Evolutionary conservation across 257 asterid genomes (phyloP), one percentile per base, ranked within the genome.

Genomic region (Petunia secreta): DNA sequence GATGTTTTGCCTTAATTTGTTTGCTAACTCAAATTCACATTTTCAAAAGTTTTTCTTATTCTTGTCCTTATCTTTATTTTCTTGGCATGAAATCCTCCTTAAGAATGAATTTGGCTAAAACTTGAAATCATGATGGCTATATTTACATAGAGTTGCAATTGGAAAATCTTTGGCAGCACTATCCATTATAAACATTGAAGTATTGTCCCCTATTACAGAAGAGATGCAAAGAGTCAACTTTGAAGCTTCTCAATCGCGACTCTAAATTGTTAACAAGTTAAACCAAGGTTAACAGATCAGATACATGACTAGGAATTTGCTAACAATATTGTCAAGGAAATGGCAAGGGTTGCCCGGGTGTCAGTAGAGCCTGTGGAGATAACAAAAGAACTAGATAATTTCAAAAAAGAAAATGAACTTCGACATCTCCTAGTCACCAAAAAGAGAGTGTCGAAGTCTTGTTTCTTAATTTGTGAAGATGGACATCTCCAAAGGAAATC

Each of bases 401-500:
- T 91, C 83, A 91, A 87, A 59, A 84, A 81, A 40, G 95, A 91
- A 79, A 91, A 87, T 60, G 92, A 91, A 58, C 88, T 36, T 69
- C 25, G 25, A 25, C 25, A 25, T 25, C 25, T 25, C 25, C 25
- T 25, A 25, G 25, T 25, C 25, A 81, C 34, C 37, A 88, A 69
- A 91, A 89, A 77, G 95, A 91, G 80, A 81, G 87, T 79, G 93
- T 93, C 44, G 93, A 91, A 54, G 93, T 87, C 15, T 76, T 91
- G 83, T 91, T 91, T 68, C 46, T 91, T 48, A 91, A 91, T 89
- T 63, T 81, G 63, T 11, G 90, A 88, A 67, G 90, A 82, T 25
- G 90, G 88, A 37, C 92, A 84, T 84, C 92, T 91, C 55, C 93
- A 89, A 57, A 88, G 87, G 86, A 91, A 89, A 84, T 91, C 95